phyloP scores from a whole-genome alignment of 352 stramenopile genomes.

The Globisporangium echinulatum region DNA sequence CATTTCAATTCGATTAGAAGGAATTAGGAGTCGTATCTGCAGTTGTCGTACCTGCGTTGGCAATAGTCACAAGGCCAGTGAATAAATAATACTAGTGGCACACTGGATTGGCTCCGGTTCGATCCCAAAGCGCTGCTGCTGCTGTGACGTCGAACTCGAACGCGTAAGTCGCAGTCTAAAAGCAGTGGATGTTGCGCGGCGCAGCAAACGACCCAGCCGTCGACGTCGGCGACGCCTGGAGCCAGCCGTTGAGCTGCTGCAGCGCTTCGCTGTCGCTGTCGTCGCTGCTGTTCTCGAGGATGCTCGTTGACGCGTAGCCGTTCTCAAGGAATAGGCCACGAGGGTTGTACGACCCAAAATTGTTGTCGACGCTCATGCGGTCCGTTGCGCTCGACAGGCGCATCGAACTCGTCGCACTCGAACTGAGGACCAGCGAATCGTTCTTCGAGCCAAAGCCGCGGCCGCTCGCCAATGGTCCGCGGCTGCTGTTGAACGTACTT shows the following conservation, averaged over 20 bases:
- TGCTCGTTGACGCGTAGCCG: constrained; percentile 39
- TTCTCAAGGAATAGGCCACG: constrained; percentile 34
- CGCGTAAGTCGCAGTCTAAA: constrained; percentile 2
- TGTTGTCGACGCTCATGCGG: constrained; percentile 69
- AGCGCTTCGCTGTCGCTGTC: constrained; percentile 33
- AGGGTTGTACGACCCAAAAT: constrained; percentile 64
- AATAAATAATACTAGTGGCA: constrained; percentile 3
- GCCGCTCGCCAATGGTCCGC: constrained; percentile 1
- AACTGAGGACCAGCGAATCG: constrained; percentile 49
- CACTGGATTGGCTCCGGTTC: constrained; percentile 1
- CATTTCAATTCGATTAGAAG: too few species aligned
- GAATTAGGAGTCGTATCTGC: too few species aligned
- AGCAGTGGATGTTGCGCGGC: constrained; percentile 18
- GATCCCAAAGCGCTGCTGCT: neutral
- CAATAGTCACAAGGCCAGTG: too few species aligned
- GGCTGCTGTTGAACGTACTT: constrained; percentile 20
- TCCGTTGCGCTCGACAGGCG: constrained; percentile 42
- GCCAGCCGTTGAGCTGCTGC: constrained; percentile 51
- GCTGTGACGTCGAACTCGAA: neutral
- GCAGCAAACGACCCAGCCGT: constrained; percentile 43
- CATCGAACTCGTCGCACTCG: constrained; percentile 37
- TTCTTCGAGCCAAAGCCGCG: constrained; percentile 16
- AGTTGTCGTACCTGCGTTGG: too few species aligned
- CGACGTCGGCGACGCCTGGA: constrained; percentile 57
- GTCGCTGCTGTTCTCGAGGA: constrained; percentile 45